Percentiles rank a stretch among this genome's conserved stretches.
Evolutionary conservation across 352 stramenopile species (phyloP).

Genomic region (Phytophthora palmivora): DNA sequence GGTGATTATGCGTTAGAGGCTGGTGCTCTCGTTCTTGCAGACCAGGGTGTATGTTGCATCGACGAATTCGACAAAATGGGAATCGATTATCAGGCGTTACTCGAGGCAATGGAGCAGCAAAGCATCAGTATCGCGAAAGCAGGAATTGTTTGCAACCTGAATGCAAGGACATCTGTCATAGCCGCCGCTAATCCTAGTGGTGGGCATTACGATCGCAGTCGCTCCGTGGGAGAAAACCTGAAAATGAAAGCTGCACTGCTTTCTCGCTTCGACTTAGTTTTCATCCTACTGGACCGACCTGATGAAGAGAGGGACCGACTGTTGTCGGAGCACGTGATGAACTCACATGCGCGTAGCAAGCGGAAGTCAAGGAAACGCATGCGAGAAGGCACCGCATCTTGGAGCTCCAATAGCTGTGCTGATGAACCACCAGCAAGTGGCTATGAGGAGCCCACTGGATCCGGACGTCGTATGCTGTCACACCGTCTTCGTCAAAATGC

Average conservation of each 20-base stretch:
- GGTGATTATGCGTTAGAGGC: slow-evolving; percentile 94
- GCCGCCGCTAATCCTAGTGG: slow-evolving; percentile 97
- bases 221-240: slow-evolving; percentile 96
- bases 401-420: slow-evolving; percentile 29
- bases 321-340: slow-evolving; percentile 97
- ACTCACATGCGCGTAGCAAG: slow-evolving; percentile 64
- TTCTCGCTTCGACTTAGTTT: slow-evolving; percentile 97
- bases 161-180: slow-evolving; percentile 95
- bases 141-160: slow-evolving; percentile 95
- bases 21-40: slow-evolving; percentile 93
- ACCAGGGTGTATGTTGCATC: slow-evolving; percentile 97
- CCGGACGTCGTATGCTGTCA: slow-evolving; percentile 43
- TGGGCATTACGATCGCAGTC: slow-evolving; percentile 96
- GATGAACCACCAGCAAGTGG: slow-evolving; percentile 21
- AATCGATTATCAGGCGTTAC: slow-evolving; percentile 89
- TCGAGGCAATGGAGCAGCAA: slow-evolving; percentile 99
- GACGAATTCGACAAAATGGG: slow-evolving; percentile 99
- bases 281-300: slow-evolving; percentile 95
- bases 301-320: slow-evolving; percentile 93
- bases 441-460: slow-evolving; percentile 17
- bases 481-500: slow-evolving; percentile 62
- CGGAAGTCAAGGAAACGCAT: slow-evolving; percentile 44
- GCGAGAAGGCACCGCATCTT: slow-evolving; percentile 30
- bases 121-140: slow-evolving; percentile 94
- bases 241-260: slow-evolving; percentile 97